A percentile compares a stretch with the other conserved stretches of the same genome.
Conservation (phyloP, 306 rosid species). For the Oemleria cerasiformis region DNA sequence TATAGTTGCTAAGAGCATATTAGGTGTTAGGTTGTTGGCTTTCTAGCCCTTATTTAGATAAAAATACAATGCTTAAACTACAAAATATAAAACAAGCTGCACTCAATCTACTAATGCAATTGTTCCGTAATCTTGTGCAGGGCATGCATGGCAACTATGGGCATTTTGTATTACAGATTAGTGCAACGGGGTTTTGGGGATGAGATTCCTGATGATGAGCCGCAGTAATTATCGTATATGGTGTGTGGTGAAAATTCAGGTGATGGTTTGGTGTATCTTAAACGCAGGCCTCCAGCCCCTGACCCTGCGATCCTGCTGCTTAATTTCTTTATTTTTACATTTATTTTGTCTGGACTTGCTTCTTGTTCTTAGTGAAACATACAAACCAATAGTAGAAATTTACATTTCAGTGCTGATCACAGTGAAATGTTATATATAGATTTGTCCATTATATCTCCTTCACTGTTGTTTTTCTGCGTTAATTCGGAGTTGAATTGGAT, state of each 20-base stretch:
- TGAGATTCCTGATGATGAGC: constrained; percentile 50
- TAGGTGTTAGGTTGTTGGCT: not conserved
- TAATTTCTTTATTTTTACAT: constrained; percentile 28
- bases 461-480: constrained; percentile 21
- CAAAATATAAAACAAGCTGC: not conserved
- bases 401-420: constrained; percentile 34
- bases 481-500: constrained; percentile 41
- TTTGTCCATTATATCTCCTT: constrained; percentile 25
- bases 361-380: constrained; percentile 30
- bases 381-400: constrained; percentile 37
- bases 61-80: not conserved
- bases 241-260: constrained; percentile 20
- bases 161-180: constrained; percentile 96
- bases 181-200: constrained; percentile 72
- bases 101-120: constrained; percentile 22
- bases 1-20: not conserved
- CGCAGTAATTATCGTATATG: constrained; percentile 24
- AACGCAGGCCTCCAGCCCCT: constrained; percentile 30
- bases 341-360: constrained; percentile 29
- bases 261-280: constrained; percentile 20
- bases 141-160: constrained; percentile 99
- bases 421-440: constrained; percentile 31
- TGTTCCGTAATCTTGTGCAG: constrained; percentile 44
- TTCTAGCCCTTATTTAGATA: not conserved
- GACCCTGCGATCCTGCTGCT: constrained; percentile 34